A percentile compares a stretch with the other conserved stretches of the same genome.
Conservation (phyloP, 2,329 filamentous ascomycete genomes). For the Plectosphaerella sp. region DNA sequence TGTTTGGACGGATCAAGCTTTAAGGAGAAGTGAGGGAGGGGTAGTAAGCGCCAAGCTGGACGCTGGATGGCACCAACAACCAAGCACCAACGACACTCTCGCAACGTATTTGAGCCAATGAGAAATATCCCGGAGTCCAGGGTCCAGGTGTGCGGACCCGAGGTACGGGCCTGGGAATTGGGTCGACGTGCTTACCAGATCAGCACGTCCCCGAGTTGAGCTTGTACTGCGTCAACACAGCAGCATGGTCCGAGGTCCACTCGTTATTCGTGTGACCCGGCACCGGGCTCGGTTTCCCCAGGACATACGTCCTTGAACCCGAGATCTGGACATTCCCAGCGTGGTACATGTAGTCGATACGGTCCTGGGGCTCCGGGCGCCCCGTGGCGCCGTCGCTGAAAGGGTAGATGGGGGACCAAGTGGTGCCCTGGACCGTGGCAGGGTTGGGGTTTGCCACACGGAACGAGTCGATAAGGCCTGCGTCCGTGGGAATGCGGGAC, state of each 20-base stretch:
- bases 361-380: conserved; percentile 29
- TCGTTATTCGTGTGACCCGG: conserved; percentile 32
- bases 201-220: not conserved
- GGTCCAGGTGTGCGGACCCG: too few relatives aligned
- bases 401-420: conserved; percentile 35
- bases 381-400: conserved; percentile 18
- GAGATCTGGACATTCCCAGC: conserved; percentile 25
- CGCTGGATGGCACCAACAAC: too few relatives aligned
- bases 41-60: too few relatives aligned
- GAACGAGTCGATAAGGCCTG: conserved; percentile 34
- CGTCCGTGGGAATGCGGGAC: conserved; percentile 25
- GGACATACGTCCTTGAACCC: conserved; percentile 23
- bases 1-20: not conserved
- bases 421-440: conserved; percentile 22
- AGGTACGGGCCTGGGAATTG: too few relatives aligned
- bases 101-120: too few relatives aligned
- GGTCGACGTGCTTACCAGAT: not conserved
- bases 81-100: not conserved
- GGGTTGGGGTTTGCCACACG: conserved; percentile 31
- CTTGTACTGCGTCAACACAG: not conserved
- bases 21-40: not conserved
- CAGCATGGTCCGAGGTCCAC: conserved; percentile 34
- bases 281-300: conserved; percentile 25
- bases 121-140: too few relatives aligned
- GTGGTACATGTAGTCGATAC: conserved; percentile 39